phyloP scores from a whole-genome alignment of 192 early-diverging fungal genomes.

The Backusella tarrabulga region DNA sequence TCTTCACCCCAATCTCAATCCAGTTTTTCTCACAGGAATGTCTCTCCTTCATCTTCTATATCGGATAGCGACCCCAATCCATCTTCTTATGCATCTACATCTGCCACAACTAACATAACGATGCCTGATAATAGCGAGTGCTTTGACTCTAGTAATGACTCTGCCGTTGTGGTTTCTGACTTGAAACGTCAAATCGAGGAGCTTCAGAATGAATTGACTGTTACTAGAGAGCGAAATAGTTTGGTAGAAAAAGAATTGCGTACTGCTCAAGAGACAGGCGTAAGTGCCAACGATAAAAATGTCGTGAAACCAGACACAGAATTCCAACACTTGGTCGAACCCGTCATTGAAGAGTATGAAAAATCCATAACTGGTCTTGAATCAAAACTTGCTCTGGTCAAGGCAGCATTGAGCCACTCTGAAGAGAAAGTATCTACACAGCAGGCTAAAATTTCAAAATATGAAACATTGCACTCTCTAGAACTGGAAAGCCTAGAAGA shows the following conservation, averaged over 20 bases:
- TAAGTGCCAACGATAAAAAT: background rate
- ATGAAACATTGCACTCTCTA: constrained; percentile 36
- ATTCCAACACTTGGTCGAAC: constrained; percentile 56
- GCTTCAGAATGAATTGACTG: constrained; percentile 25
- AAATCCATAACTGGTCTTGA: constrained; percentile 63
- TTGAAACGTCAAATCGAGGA: constrained; percentile 30
- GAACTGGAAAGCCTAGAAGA: constrained; percentile 41
- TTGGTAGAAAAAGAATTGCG: constrained; percentile 16
- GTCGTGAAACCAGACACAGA: background rate
- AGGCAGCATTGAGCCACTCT: constrained; percentile 54
- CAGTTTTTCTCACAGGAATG: background rate
- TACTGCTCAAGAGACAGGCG: background rate
- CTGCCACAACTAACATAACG: constrained; percentile 7
- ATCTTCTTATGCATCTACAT: constrained; percentile 15
- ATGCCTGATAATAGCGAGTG: background rate
- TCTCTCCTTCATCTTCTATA: constrained; percentile 11
- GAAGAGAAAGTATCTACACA: constrained; percentile 55
- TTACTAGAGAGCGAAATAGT: constrained; percentile 24
- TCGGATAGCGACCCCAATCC: constrained; percentile 4
- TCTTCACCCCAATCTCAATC: background rate
- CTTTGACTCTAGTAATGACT: background rate
- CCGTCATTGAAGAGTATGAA: constrained; percentile 73
- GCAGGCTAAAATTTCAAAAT: constrained; percentile 49
- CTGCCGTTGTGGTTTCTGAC: background rate
- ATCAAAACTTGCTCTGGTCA: constrained; percentile 52